Evolutionary conservation across 2,329 filamentous ascomycete species (phyloP), one percentile per base, ranked within the genome.

Genomic region (Fusarium brevicatenulatum): DNA sequence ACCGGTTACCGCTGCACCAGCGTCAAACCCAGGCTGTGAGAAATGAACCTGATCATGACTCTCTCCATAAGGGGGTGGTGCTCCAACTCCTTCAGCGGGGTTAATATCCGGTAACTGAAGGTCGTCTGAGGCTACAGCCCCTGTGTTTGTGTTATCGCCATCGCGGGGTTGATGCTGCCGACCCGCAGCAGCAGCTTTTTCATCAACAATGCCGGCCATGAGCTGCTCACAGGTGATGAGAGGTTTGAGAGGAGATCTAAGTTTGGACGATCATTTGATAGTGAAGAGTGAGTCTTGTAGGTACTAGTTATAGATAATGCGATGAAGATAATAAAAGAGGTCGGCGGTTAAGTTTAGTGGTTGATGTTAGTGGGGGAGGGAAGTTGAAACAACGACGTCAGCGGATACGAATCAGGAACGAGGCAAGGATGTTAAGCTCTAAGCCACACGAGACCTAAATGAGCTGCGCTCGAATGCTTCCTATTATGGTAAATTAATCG

Each of bases 1-100:
- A 89, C 88, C 83, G 53, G 87, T 90, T 32, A 92, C 81, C 34
- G 85, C 85, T 46, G 90, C 91, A 43, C 87, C 88, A 30, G 90
- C 91, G 55, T 90, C 86, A 66, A 92, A 89, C 19, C 90, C 90
- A 49, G 89, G 85, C 74, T 91, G 89, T 25, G 86, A 88, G 66
- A 92, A 86, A 64, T 89, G 86, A 30, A 92, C 78, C 60, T 88
- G 85, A 71, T 89, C 85, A 60, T 85, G 85, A 19, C 83, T 80
- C 25, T 89, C 87, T 73, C 90, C 90, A 75, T 92, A 92, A 2
- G 89, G 86, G 4, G 89, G 89, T 28, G 87, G 88, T 11, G 83
- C 83, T 23, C 86, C 84, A 4, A 81, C 76, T 36, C 80, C 79
- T 3, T 80, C 76, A 30, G 81, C 78, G 46, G 81, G 77, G 18